Percentiles rank a stretch among this genome's conserved stretches.
phyloP scores from a whole-genome alignment of 257 asterid species.

The Perilla frutescens region DNA sequence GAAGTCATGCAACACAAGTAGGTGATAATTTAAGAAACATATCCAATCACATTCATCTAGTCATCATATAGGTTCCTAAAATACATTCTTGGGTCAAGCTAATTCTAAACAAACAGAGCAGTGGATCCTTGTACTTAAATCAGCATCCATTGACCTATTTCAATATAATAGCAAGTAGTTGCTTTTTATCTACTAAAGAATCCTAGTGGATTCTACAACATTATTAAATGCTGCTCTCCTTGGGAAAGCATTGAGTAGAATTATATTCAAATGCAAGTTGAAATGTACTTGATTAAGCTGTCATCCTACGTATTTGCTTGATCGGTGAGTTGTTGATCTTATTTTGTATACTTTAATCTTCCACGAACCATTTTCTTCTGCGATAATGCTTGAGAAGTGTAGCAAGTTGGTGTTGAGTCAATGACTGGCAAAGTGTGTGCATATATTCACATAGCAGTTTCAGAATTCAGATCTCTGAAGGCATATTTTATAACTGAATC shows the following conservation, averaged over 20 bases:
- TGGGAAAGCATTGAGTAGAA: background rate
- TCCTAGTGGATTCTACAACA: slow-evolving; percentile 37
- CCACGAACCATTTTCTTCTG: background rate
- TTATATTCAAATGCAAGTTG: slow-evolving; percentile 25
- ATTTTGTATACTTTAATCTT: slow-evolving; percentile 22
- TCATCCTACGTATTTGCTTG: slow-evolving; percentile 21
- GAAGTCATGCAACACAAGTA: slow-evolving; percentile 27
- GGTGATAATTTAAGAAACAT: slow-evolving; percentile 16
- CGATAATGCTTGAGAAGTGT: slow-evolving; percentile 33
- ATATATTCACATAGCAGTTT: slow-evolving; percentile 6
- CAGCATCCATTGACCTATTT: slow-evolving; percentile 47
- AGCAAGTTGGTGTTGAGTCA: slow-evolving; percentile 36
- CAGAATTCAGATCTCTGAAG: slow-evolving; percentile 19
- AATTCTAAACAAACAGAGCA: background rate
- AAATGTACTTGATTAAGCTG: slow-evolving; percentile 27
- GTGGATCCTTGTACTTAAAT: slow-evolving; percentile 32
- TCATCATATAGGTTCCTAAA: slow-evolving; percentile 27
- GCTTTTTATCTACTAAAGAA: slow-evolving; percentile 35
- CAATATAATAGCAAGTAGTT: slow-evolving; percentile 33
- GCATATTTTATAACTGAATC: background rate
- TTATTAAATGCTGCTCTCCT: slow-evolving; percentile 10
- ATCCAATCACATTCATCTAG: slow-evolving; percentile 39
- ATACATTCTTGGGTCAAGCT: slow-evolving; percentile 36
- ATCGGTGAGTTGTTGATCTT: slow-evolving; percentile 31
- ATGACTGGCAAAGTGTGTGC: slow-evolving; percentile 6